These are phyloP conservation scores for Clavispora carvajalis DNA, from an alignment of 805 yeast genomes.

Conservation along the genomic window DNA sequence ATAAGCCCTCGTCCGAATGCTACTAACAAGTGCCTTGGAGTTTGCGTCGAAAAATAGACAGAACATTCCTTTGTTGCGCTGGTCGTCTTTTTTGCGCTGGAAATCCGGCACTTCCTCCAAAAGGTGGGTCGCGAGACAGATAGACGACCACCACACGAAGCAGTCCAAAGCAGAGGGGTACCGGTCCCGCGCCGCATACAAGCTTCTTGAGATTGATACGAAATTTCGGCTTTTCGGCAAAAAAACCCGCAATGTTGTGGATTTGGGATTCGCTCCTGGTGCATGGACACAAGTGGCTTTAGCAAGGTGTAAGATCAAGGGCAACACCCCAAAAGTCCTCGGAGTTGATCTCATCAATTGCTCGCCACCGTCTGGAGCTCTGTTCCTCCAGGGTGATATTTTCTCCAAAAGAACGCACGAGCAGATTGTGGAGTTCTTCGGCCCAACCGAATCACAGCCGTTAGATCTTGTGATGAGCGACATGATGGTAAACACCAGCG, in stretches of 20 bases:
- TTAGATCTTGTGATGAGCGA: conserved; percentile 52
- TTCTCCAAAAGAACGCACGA: conserved; percentile 47
- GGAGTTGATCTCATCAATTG: conserved; percentile 30
- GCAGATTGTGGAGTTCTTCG: conserved; percentile 47
- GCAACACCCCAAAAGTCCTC: conserved; percentile 12
- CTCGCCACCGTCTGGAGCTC: conserved; percentile 32
- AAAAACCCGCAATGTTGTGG: conserved; percentile 61
- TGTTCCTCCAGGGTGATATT: conserved; percentile 38
- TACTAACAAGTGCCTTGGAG: neutral
- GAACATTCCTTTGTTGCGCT: neutral
- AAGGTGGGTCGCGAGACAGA: conserved; percentile 72
- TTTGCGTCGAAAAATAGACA: neutral
- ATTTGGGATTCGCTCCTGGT: conserved; percentile 49
- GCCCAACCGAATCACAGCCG: conserved; percentile 16
- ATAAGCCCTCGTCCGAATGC: neutral
- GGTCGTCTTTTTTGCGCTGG: conserved; percentile 1
- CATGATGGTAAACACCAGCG: conserved; percentile 94
- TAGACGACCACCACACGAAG: conserved; percentile 56
- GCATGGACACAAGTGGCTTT: conserved; percentile 29
- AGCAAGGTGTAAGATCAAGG: conserved; percentile 8
- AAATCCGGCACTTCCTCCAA: conserved; percentile 15
- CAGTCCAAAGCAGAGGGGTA: conserved; percentile 61
- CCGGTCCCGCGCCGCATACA: conserved; percentile 88
- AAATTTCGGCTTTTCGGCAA: conserved; percentile 52
- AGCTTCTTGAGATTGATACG: conserved; percentile 68